Percentiles rank a stretch among this genome's conserved stretches.
Conservation (phyloP, 345 rosid genomes). For the Sisymbrium irio region DNA sequence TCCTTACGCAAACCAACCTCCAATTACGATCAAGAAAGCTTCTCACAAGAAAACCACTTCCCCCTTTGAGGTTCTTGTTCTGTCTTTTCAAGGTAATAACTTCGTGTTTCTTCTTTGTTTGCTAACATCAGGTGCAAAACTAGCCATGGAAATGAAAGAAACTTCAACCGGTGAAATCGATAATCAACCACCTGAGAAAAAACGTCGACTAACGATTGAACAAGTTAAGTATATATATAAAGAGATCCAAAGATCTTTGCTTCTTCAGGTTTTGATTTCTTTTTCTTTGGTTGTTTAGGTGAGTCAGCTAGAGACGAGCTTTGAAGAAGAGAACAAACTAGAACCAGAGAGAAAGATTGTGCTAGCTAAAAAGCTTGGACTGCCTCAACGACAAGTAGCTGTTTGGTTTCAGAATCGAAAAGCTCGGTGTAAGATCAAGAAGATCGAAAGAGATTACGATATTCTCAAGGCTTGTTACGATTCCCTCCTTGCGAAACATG, state of each 20-base stretch:
- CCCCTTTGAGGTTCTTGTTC: slow-evolving; percentile 2
- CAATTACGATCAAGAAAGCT: not conserved
- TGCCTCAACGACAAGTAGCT: slow-evolving; percentile 28
- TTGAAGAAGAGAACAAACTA: slow-evolving; percentile 27
- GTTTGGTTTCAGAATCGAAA: slow-evolving; percentile 31
- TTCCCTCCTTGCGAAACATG: slow-evolving; percentile 24
- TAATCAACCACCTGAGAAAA: not conserved
- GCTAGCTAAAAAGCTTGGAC: slow-evolving; percentile 5
- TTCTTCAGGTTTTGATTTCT: not conserved
- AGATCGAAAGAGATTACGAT: slow-evolving; percentile 21
- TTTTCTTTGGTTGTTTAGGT: not conserved
- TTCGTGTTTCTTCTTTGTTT: not conserved
- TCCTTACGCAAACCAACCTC: not conserved
- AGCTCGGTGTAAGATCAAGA: slow-evolving; percentile 19
- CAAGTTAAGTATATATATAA: not conserved
- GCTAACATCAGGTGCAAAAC: not conserved
- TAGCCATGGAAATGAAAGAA: not conserved
- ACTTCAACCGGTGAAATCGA: not conserved
- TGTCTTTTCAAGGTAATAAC: not conserved
- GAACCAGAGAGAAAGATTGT: slow-evolving; percentile 23
- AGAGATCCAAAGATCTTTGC: not conserved
- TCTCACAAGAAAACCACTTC: not conserved
- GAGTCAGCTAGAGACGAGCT: slow-evolving; percentile 19
- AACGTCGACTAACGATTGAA: slow-evolving; percentile 16
- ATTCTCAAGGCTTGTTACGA: slow-evolving; percentile 24